Percentiles rank a stretch among this genome's conserved stretches.
Evolutionary conservation across 2,329 filamentous ascomycete genomes (phyloP).

Genomic region (Diplodia corticola): DNA sequence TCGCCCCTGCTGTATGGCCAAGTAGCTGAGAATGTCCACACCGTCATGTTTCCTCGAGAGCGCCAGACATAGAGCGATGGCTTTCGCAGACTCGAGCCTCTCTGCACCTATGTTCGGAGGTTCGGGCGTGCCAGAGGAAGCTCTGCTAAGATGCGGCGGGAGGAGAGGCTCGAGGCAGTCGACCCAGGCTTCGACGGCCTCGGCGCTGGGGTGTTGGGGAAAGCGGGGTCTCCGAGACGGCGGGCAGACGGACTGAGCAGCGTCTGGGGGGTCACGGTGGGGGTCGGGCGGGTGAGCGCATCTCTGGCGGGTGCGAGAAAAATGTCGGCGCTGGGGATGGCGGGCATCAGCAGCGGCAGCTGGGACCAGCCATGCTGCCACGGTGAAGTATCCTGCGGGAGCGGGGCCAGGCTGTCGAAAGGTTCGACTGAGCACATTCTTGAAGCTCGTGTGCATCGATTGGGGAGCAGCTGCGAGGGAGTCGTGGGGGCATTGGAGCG

Average conservation of each 20-base stretch:
- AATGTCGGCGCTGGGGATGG: constrained; percentile 30
- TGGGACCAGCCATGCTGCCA: constrained; percentile 39
- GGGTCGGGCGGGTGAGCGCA: constrained; percentile 1
- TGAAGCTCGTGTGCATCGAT: constrained; percentile 42
- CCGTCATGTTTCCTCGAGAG: constrained; percentile 26
- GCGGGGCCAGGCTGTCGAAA: constrained; percentile 34
- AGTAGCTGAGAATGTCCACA: constrained; percentile 41
- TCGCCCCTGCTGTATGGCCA: constrained; percentile 42
- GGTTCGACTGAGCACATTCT: constrained; percentile 39
- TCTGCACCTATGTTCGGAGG: constrained; percentile 23
- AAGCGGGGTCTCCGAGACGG: background rate
- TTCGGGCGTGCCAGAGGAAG: constrained; percentile 20
- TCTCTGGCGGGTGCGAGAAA: constrained; percentile 30
- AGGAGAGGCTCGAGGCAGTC: constrained; percentile 39
- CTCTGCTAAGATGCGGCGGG: constrained; percentile 35
- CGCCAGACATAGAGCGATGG: constrained; percentile 31
- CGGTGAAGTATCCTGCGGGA: constrained; percentile 29
- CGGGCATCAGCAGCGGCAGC: constrained; percentile 27
- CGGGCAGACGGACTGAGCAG: background rate
- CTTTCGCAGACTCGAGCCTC: constrained; percentile 23
- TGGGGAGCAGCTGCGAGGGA: constrained; percentile 12
- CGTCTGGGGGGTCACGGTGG: background rate
- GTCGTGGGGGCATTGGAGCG: constrained; percentile 12
- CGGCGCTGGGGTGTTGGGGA: background rate
- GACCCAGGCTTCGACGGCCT: constrained; percentile 37